Evolutionary conservation across 2,329 filamentous ascomycete species (phyloP).

Genomic region (Ploettnerulaceae sp.): DNA sequence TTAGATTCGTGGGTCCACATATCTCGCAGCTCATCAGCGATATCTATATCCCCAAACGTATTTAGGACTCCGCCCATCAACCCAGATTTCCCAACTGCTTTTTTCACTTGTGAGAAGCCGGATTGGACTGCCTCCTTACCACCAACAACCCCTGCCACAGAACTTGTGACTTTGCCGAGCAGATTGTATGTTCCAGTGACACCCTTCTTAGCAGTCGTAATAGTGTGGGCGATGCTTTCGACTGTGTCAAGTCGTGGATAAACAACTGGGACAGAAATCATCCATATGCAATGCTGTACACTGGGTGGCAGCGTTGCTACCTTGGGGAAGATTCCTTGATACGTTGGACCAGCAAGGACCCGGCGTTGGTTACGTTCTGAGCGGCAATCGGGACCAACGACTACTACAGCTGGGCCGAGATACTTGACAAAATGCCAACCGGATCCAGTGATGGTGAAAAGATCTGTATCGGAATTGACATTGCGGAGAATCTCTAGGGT

Average conservation of each 20-base stretch:
- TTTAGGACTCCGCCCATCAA: slow-evolving; percentile 94
- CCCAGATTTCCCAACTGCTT: slow-evolving; percentile 89
- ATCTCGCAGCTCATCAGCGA: slow-evolving; percentile 90
- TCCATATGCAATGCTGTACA: slow-evolving; percentile 96
- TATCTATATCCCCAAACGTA: slow-evolving; percentile 92
- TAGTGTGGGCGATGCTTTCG: slow-evolving; percentile 84
- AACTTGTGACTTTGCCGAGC: slow-evolving; percentile 89
- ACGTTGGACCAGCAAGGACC: slow-evolving; percentile 93
- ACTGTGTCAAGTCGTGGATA: slow-evolving; percentile 90
- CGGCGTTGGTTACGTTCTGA: slow-evolving; percentile 87
- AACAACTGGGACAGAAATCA: slow-evolving; percentile 84
- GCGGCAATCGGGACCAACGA: slow-evolving; percentile 85
- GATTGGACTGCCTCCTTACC: slow-evolving; percentile 89
- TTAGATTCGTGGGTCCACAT: slow-evolving; percentile 99
- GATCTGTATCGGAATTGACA: slow-evolving; percentile 78
- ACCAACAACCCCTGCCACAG: slow-evolving; percentile 90
- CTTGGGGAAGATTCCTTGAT: slow-evolving; percentile 96
- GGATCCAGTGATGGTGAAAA: slow-evolving; percentile 95
- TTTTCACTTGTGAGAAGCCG: slow-evolving; percentile 93
- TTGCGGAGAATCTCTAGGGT: slow-evolving; percentile 90
- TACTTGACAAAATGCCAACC: slow-evolving; percentile 99
- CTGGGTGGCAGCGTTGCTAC: slow-evolving; percentile 84
- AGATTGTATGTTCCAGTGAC: slow-evolving; percentile 96
- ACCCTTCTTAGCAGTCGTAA: slow-evolving; percentile 92
- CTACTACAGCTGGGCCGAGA: slow-evolving; percentile 82